Conservation (phyloP, 2,329 filamentous ascomycete genomes). For the Arthrinium phaeospermum region DNA sequence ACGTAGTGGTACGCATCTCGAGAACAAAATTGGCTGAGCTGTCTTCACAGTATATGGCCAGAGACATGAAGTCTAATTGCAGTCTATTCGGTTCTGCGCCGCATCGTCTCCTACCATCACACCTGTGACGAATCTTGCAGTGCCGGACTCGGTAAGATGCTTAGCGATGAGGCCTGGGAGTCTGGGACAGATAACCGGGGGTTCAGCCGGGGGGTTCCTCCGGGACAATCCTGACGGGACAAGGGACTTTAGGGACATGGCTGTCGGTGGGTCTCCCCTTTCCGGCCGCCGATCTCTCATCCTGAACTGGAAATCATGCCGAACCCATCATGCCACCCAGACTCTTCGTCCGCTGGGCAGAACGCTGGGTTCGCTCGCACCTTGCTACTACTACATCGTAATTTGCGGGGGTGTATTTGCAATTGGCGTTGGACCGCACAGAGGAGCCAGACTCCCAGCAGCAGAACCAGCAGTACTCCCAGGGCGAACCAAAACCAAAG, state of each 20-base stretch:
- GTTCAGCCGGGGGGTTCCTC: too few relatives aligned
- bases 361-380: neutral
- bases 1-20: neutral
- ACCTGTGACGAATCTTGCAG: neutral
- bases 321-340: neutral
- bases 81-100: neutral
- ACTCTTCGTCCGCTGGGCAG: too few relatives aligned
- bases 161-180: neutral
- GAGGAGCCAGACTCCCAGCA: neutral
- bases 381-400: conserved; percentile 5
- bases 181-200: neutral
- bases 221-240: too few relatives aligned
- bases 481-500: neutral
- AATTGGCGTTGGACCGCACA: neutral
- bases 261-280: neutral
- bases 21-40: neutral
- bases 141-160: neutral
- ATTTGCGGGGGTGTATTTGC: neutral
- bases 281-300: neutral
- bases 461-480: too few relatives aligned
- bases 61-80: neutral
- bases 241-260: neutral
- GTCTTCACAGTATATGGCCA: neutral
- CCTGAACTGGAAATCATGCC: conserved; percentile 5
- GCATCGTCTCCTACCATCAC: neutral